Conservation (phyloP, 257 asterid genomes). For the Fraxinus quadrangulata region DNA sequence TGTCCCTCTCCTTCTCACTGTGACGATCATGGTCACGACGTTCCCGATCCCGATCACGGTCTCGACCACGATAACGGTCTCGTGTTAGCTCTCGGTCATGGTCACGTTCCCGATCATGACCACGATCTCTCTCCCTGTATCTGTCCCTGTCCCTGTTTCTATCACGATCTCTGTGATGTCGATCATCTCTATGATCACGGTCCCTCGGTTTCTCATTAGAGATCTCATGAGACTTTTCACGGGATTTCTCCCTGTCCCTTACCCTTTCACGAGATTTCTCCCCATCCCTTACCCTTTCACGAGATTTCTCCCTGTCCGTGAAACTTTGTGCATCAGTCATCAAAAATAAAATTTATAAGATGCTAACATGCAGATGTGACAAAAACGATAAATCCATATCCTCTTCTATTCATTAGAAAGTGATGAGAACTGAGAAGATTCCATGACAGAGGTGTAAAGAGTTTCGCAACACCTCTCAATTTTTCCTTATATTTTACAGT, state of each 20-base stretch:
- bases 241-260: conserved; percentile 45
- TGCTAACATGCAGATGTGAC: not conserved
- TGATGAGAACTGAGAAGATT: not conserved
- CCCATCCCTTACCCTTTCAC: conserved; percentile 7
- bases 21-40: conserved; percentile 25
- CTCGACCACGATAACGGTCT: conserved; percentile 49
- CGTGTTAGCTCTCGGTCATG: conserved; percentile 52
- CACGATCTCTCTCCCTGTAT: conserved; percentile 58
- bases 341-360: not conserved
- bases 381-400: not conserved
- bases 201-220: conserved; percentile 51
- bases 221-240: conserved; percentile 45
- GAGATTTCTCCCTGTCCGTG: conserved; percentile 31
- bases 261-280: conserved; percentile 57
- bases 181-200: conserved; percentile 52
- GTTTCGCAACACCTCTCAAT: not conserved
- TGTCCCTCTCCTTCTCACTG: conserved; percentile 33
- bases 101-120: not conserved
- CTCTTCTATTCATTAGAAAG: conserved; percentile 8
- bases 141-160: conserved; percentile 65
- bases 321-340: conserved; percentile 17
- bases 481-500: not conserved
- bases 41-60: conserved; percentile 31
- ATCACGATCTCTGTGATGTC: conserved; percentile 78
- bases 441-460: not conserved